These are phyloP conservation scores for Tetratostichococcus sp. DNA, from an alignment of 139 green algal species.

Conservation along the genomic window DNA sequence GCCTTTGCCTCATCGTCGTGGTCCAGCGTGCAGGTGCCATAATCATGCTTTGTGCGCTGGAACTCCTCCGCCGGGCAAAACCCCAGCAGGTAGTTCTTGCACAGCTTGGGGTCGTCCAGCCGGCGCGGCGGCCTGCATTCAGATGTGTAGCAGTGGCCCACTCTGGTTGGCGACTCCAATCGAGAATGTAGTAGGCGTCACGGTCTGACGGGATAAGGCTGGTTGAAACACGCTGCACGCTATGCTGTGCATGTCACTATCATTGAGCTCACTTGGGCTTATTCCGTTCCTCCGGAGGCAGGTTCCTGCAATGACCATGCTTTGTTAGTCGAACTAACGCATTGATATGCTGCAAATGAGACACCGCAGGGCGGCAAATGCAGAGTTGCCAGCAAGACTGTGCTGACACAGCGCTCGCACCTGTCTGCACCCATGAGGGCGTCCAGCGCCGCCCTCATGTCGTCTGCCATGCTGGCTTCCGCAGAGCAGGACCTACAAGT, in stretches of 20 bases:
- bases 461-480: slow-evolving; percentile 18
- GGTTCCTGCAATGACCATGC: not conserved
- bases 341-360: too few species aligned
- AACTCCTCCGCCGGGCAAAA: slow-evolving; percentile 50
- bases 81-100: slow-evolving; percentile 34
- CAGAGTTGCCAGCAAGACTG: not conserved
- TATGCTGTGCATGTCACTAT: not conserved
- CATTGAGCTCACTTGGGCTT: not conserved
- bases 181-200: slow-evolving; percentile 42
- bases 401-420: slow-evolving; percentile 16
- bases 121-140: not conserved
- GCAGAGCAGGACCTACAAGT: too few species aligned
- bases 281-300: not conserved
- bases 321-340: too few species aligned
- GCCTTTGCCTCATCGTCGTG: slow-evolving; percentile 36
- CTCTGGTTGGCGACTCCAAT: too few species aligned
- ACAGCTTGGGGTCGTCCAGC: slow-evolving; percentile 22
- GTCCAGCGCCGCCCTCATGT: slow-evolving; percentile 36
- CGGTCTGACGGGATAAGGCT: too few species aligned
- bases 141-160: slow-evolving; percentile 11
- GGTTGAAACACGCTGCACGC: not conserved
- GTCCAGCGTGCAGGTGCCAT: slow-evolving; percentile 33
- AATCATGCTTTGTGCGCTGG: slow-evolving; percentile 44
- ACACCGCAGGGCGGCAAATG: not conserved
- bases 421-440: slow-evolving; percentile 41